These are phyloP conservation scores for Cyphellophora attinorum DNA, from an alignment of 2,329 filamentous ascomycete genomes.

Conservation along the genomic window DNA sequence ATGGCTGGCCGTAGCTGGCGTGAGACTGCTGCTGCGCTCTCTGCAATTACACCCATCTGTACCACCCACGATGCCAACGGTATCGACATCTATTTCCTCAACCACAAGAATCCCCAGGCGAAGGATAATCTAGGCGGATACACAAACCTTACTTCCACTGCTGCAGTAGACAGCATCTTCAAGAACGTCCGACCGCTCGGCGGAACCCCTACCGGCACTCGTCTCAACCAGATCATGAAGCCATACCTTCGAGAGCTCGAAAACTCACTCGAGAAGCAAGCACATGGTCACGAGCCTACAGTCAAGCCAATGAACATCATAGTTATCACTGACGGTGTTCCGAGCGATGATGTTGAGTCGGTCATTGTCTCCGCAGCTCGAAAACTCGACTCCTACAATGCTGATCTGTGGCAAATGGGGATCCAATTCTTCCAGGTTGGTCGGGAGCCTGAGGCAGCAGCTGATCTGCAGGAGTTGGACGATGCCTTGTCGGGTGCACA, in stretches of 20 bases:
- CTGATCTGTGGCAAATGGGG: slow-evolving; percentile 72
- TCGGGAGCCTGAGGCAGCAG: slow-evolving; percentile 53
- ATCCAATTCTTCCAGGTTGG: slow-evolving; percentile 97
- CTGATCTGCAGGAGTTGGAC: slow-evolving; percentile 63
- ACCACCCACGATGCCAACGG: slow-evolving; percentile 71
- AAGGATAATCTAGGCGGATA: slow-evolving; percentile 45
- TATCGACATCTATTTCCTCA: slow-evolving; percentile 86
- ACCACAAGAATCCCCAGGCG: slow-evolving; percentile 43
- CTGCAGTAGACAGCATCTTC: slow-evolving; percentile 61
- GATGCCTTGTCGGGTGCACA: slow-evolving; percentile 55
- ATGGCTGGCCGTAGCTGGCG: slow-evolving; percentile 73
- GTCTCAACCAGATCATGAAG: slow-evolving; percentile 61
- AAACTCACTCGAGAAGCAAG: slow-evolving; percentile 26
- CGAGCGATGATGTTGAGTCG: slow-evolving; percentile 68
- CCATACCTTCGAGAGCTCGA: slow-evolving; percentile 58
- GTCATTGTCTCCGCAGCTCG: slow-evolving; percentile 58
- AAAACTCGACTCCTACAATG: slow-evolving; percentile 59
- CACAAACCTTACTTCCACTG: slow-evolving; percentile 50
- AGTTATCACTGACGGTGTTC: slow-evolving; percentile 79
- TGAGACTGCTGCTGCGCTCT: slow-evolving; percentile 62
- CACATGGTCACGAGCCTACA: slow-evolving; percentile 27
- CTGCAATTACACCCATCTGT: slow-evolving; percentile 71
- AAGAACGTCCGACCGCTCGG: slow-evolving; percentile 52
- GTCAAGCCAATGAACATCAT: slow-evolving; percentile 83
- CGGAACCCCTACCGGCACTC: slow-evolving; percentile 64